A percentile compares a stretch with the other conserved stretches of the same genome.
phyloP scores from a whole-genome alignment of 352 stramenopile genomes.

The Blastocystis sp. region DNA sequence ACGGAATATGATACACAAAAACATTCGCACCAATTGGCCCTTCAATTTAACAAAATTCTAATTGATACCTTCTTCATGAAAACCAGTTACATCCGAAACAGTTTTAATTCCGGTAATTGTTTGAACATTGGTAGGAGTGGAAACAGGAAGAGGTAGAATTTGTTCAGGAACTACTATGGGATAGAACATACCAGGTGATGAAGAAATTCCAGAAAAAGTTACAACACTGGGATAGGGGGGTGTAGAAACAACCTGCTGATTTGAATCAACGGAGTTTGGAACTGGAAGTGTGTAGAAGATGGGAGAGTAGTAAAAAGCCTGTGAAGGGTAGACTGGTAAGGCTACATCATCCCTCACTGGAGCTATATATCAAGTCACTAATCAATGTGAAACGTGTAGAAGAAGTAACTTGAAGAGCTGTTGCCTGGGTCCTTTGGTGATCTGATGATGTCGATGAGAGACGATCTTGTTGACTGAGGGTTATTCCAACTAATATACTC shows the following conservation, averaged over 20 bases:
- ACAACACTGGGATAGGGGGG: neutral
- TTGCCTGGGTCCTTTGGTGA: neutral
- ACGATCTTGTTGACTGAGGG: no score
- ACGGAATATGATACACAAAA: slow-evolving; percentile 56
- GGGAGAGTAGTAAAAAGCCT: neutral
- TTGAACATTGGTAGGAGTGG: neutral
- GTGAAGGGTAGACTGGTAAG: neutral
- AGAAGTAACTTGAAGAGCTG: neutral
- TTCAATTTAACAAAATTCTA: neutral
- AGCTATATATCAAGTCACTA: neutral
- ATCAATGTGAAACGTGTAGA: neutral
- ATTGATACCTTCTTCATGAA: slow-evolving; percentile 9
- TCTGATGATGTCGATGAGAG: neutral
- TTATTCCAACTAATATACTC: no score
- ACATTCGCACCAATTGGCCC: slow-evolving; percentile 38
- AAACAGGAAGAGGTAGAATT: neutral
- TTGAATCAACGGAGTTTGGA: neutral
- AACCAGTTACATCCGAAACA: slow-evolving; percentile 42
- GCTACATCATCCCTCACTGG: neutral
- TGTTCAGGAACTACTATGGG: neutral
- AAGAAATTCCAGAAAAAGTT: neutral
- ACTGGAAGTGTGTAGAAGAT: neutral
- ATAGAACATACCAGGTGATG: neutral
- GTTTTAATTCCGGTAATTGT: neutral
- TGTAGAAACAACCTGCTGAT: neutral